Percentiles rank a stretch among this genome's conserved stretches.
phyloP scores from a whole-genome alignment of 179 eudicot genomes.

The Carnegiea gigantea region DNA sequence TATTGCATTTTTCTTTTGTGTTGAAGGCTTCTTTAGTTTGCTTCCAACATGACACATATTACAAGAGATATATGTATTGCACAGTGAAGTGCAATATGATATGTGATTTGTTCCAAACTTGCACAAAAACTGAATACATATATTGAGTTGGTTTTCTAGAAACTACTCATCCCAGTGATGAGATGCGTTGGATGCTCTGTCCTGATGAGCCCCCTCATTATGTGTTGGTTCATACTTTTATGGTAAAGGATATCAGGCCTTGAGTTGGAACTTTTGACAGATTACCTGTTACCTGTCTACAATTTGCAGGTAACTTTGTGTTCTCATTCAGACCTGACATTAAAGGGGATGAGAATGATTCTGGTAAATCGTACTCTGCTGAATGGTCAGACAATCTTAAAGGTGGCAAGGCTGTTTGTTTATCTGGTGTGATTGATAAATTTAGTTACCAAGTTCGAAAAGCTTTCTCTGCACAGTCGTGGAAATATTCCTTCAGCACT shows the following conservation, averaged over 20 bases:
- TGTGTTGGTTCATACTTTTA: background rate
- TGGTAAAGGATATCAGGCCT: background rate
- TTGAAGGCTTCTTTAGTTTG: background rate
- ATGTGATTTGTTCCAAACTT: background rate
- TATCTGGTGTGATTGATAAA: constrained; percentile 88
- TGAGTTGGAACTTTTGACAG: background rate
- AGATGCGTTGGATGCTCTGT: background rate
- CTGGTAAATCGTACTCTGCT: constrained; percentile 41
- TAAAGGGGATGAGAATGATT: constrained; percentile 29
- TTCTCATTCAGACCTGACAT: constrained; percentile 82
- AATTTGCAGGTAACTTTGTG: constrained; percentile 76
- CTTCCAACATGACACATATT: background rate
- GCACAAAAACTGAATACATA: background rate
- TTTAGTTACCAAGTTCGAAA: constrained; percentile 76
- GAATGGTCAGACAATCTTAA: constrained; percentile 84
- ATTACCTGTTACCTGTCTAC: constrained; percentile 3
- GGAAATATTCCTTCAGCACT: constrained; percentile 62
- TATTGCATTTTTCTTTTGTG: background rate
- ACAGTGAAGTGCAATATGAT: background rate
- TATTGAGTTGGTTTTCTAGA: background rate
- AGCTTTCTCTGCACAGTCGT: constrained; percentile 61
- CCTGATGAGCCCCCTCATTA: background rate
- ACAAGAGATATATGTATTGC: background rate
- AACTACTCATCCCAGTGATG: background rate
- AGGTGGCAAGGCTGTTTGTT: constrained; percentile 82